phyloP scores from a whole-genome alignment of 1,284 basidiomycete genomes.

The Ganoderma multipileum region DNA sequence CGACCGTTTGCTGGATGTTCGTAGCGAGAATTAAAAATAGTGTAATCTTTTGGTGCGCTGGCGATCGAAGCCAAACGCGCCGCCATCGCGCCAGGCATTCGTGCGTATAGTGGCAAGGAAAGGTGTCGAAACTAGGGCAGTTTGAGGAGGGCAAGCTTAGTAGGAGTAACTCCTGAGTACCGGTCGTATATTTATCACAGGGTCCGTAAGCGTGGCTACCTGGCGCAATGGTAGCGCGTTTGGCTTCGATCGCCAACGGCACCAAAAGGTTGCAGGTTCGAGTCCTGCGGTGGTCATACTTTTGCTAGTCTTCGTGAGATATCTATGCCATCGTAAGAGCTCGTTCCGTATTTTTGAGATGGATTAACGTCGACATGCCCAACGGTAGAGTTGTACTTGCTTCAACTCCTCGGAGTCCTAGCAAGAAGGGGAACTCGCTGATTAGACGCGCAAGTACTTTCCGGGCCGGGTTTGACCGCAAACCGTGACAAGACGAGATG shows the following conservation, averaged over 20 bases:
- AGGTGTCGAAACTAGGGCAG: not conserved
- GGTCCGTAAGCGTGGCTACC: slow-evolving; percentile 51
- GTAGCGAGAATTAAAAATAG: not conserved
- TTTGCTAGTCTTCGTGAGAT: slow-evolving; percentile 24
- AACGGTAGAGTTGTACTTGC: too few relatives aligned
- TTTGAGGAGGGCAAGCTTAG: not conserved
- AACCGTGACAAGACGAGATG: not conserved
- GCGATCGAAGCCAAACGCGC: slow-evolving; percentile 87
- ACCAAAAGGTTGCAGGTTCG: slow-evolving; percentile 91
- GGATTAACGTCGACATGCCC: too few relatives aligned
- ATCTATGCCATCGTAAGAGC: too few relatives aligned
- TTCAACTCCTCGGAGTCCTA: not conserved
- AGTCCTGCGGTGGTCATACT: slow-evolving; percentile 83
- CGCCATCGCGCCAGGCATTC: slow-evolving; percentile 78
- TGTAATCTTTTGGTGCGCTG: slow-evolving; percentile 80
- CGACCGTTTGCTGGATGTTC: too few relatives aligned
- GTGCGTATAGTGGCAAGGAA: not conserved
- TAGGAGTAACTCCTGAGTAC: too few relatives aligned
- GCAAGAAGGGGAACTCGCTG: not conserved
- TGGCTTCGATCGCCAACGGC: slow-evolving; percentile 76
- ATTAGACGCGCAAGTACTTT: not conserved
- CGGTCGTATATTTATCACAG: too few relatives aligned
- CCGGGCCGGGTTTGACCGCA: not conserved
- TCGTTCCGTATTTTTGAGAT: too few relatives aligned
- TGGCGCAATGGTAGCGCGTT: slow-evolving; percentile 86